Evolutionary conservation across 139 green algal genomes (phyloP).

Genomic region (Marvania coccoides): DNA sequence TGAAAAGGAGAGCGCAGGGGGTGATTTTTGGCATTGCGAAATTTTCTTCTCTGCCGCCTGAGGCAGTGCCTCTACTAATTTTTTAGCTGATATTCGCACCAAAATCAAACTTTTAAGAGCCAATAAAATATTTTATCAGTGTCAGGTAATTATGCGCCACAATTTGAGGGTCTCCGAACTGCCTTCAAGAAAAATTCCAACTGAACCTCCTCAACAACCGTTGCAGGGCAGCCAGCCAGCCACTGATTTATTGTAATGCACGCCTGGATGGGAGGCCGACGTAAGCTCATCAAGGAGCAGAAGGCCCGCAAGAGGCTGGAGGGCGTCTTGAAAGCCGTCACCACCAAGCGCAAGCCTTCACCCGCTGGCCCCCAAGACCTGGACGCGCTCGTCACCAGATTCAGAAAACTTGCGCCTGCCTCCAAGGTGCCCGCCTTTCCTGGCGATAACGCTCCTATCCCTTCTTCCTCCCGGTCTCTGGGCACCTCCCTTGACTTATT

Average conservation of each 20-base stretch:
- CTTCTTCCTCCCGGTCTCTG: too few species aligned
- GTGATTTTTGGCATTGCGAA: too few species aligned
- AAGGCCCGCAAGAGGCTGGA: background rate
- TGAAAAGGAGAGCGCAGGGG: too few species aligned
- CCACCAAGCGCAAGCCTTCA: background rate
- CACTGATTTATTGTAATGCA: background rate
- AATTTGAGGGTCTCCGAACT: background rate
- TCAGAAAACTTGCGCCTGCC: too few species aligned
- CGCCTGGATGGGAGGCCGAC: slow-evolving; percentile 1
- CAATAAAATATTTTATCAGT: background rate
- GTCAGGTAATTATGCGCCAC: background rate
- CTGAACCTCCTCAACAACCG: background rate
- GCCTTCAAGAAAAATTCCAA: background rate
- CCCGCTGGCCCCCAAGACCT: background rate
- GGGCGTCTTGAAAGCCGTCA: background rate
- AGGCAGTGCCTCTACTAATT: background rate
- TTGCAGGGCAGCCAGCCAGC: background rate
- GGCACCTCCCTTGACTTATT: too few species aligned
- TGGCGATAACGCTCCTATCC: too few species aligned
- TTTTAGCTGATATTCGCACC: background rate
- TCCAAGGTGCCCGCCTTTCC: too few species aligned
- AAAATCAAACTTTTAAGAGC: background rate
- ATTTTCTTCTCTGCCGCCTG: too few species aligned
- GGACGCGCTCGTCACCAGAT: background rate
- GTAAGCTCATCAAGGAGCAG: background rate